Conservation (phyloP, 1,284 basidiomycete species). For the Entoloma clypeatum region DNA sequence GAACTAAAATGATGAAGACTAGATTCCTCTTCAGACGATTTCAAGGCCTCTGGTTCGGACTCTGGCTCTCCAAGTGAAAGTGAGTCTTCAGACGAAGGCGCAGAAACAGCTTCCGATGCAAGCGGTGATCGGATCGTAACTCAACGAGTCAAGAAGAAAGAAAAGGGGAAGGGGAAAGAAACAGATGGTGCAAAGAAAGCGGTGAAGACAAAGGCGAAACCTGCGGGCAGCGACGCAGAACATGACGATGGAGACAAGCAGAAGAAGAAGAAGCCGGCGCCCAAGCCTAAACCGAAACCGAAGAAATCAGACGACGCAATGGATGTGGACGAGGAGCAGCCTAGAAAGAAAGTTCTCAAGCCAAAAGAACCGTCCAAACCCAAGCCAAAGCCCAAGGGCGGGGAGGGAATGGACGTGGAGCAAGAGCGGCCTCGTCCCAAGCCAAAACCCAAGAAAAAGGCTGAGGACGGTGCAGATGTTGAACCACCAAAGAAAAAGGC, state of each 20-base stretch:
- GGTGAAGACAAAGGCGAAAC: constrained; percentile 35
- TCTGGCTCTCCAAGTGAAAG: constrained; percentile 78
- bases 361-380: constrained; percentile 23
- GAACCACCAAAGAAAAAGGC: constrained; percentile 71
- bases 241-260: constrained; percentile 27
- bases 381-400: constrained; percentile 37
- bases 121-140: constrained; percentile 66
- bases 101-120: constrained; percentile 76
- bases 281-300: constrained; percentile 32
- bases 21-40: constrained; percentile 66
- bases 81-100: constrained; percentile 71
- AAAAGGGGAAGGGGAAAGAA: constrained; percentile 33
- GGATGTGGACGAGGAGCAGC: constrained; percentile 24
- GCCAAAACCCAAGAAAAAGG: constrained; percentile 40
- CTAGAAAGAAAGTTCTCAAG: constrained; percentile 24
- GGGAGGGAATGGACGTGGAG: constrained; percentile 23
- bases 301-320: constrained; percentile 33
- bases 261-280: constrained; percentile 29
- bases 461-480: constrained; percentile 42
- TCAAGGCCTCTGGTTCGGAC: constrained; percentile 81
- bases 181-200: constrained; percentile 29
- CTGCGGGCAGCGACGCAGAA: constrained; percentile 31
- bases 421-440: constrained; percentile 36
- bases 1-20: neutral
- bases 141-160: constrained; percentile 39